These are phyloP conservation scores for Leptographium lundbergii DNA, from an alignment of 2,329 filamentous ascomycete species.

Conservation along the genomic window DNA sequence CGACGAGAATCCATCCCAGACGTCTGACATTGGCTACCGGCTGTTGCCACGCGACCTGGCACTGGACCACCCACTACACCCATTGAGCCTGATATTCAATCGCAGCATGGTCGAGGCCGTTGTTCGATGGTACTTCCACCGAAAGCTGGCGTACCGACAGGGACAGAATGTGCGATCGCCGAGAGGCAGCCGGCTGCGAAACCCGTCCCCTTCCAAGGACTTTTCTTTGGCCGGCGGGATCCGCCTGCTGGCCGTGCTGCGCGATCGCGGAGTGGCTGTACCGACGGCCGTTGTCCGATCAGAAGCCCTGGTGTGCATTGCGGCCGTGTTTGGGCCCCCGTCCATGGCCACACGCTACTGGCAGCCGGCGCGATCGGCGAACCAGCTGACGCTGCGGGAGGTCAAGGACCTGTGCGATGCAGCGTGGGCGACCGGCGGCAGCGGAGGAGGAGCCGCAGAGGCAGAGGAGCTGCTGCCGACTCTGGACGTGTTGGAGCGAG, in stretches of 20 bases:
- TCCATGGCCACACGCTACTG: conserved; percentile 12
- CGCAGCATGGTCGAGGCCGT: conserved; percentile 4
- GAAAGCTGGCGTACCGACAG: conserved; percentile 16
- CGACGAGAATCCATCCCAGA: conserved; percentile 10
- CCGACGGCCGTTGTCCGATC: conserved; percentile 13
- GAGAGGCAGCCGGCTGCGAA: not conserved
- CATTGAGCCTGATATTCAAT: conserved; percentile 33
- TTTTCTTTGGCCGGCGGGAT: conserved; percentile 20
- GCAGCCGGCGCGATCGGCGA: conserved; percentile 7
- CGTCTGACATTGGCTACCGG: conserved; percentile 18
- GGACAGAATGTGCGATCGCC: not conserved
- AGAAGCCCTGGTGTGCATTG: conserved; percentile 18
- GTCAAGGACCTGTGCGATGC: conserved; percentile 24
- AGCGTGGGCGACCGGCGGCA: conserved; percentile 19
- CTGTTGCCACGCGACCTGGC: conserved; percentile 29
- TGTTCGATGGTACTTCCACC: conserved; percentile 29
- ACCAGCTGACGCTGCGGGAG: conserved; percentile 18
- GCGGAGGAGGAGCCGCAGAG: not conserved
- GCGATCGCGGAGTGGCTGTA: conserved; percentile 19
- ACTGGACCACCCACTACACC: conserved; percentile 28
- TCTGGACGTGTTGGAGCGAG: conserved; percentile 14
- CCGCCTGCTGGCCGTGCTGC: conserved; percentile 20
- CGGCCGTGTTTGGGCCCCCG: conserved; percentile 21
- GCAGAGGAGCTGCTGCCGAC: conserved; percentile 18
- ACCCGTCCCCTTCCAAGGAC: not conserved